Percentiles rank a stretch among this genome's conserved stretches.
Evolutionary conservation across 2,329 filamentous ascomycete species (phyloP).

Genomic region (Botrytis hyacinthi): DNA sequence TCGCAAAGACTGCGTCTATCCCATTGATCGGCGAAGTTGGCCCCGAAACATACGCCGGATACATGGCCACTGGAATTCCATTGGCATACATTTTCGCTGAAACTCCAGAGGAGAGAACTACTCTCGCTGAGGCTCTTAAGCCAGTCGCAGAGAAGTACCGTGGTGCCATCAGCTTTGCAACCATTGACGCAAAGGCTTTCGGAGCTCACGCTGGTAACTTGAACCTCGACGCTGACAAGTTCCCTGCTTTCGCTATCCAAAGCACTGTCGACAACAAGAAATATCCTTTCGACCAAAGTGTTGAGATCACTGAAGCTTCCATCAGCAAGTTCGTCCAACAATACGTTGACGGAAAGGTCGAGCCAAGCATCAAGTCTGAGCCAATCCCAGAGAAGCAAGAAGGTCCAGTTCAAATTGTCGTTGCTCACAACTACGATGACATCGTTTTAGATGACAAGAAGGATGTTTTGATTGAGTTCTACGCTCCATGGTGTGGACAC

Average conservation of each 20-base stretch:
- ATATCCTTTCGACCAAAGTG: slow-evolving; percentile 86
- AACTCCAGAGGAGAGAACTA: slow-evolving; percentile 81
- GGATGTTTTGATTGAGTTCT: slow-evolving; percentile 97
- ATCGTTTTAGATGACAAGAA: slow-evolving; percentile 90
- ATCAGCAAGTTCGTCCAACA: slow-evolving; percentile 83
- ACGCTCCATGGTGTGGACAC: slow-evolving; percentile 99
- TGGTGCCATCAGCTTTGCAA: slow-evolving; percentile 95
- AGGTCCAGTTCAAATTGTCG: slow-evolving; percentile 80
- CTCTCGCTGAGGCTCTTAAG: slow-evolving; percentile 75
- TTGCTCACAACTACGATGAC: slow-evolving; percentile 90
- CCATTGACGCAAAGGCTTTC: slow-evolving; percentile 91
- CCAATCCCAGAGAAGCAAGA: slow-evolving; percentile 92
- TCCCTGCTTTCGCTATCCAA: slow-evolving; percentile 97
- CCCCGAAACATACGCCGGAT: slow-evolving; percentile 91
- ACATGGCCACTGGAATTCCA: slow-evolving; percentile 90
- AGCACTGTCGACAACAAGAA: slow-evolving; percentile 94
- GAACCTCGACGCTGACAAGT: slow-evolving; percentile 92
- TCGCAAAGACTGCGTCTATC: slow-evolving; percentile 80
- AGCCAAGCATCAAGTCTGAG: slow-evolving; percentile 98
- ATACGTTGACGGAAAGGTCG: slow-evolving; percentile 81
- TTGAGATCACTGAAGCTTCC: slow-evolving; percentile 65
- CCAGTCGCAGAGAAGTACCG: slow-evolving; percentile 87
- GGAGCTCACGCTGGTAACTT: slow-evolving; percentile 95
- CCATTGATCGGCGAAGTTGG: slow-evolving; percentile 94
- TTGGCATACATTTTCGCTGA: slow-evolving; percentile 98